Base-by-base conservation (phyloP, 2,329 filamentous ascomycete genomes). In the Exophiala spinifera region DNA sequence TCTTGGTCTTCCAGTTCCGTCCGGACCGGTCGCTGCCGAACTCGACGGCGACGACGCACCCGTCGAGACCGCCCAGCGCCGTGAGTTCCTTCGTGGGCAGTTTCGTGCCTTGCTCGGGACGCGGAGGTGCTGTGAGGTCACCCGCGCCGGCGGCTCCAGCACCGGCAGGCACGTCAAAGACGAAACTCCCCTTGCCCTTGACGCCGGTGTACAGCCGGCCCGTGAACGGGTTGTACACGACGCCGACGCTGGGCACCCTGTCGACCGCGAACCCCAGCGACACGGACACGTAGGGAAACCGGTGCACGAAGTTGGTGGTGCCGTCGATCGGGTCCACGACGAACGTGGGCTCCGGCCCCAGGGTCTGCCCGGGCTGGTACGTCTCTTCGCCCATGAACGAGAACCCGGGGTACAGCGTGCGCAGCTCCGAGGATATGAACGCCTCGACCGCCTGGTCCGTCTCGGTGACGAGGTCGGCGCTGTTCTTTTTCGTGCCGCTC, bases 221-320 rank as follows among this genome's bases (percentile, higher is more conserved):
- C 0, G 77, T 82, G 60, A 81, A 84, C 0, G 82, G 82, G 60
- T 85, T 85, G 67, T 79, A 84, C 20, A 86, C 77, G 13, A 85
- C 74, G 5, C 82, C 82, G 11, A 85, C 76, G 2, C 75, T 71
- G 0, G 82, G 82, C 11, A 70, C 68, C 25, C 70, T 66, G 37
- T 75, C 61, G 28, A 83, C 65, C 1, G 79, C 73, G 49, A 85
- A 76, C 1, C 82, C 82, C 14, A 85, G 73, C 4, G 80, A 83
- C 57, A 85, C 79, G 64, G 74, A 78, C 25, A 82, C 77, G 64
- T 80, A 82, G 1, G 79, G 79, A 64, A 82, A 77, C 19, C 74
- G 73, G 66, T 85, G 83, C n/a, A 85, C 79, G 60, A 86, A 84
- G 69, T 85, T 85, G 21, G 80, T 80, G 2, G 82, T 85, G 47